Evolutionary conservation across 2,329 filamentous ascomycete species (phyloP).

Genomic region (Xylariaceae sp.): DNA sequence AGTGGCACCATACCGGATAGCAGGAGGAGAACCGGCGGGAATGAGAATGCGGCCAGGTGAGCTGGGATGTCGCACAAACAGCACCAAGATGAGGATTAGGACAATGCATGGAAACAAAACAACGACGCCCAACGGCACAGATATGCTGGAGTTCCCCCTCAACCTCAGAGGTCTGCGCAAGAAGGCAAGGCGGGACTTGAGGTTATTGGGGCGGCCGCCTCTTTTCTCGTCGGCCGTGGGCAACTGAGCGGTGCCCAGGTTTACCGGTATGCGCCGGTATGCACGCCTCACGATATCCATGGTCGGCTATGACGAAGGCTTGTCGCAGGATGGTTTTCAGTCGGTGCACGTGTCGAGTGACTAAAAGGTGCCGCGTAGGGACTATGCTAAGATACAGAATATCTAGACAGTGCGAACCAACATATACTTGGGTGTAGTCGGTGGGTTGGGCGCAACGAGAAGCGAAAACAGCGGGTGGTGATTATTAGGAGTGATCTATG

Average conservation of each 20-base stretch:
- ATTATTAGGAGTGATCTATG: slow-evolving; percentile 5
- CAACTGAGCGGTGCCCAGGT: slow-evolving; percentile 39
- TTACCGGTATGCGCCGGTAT: slow-evolving; percentile 47
- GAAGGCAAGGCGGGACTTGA: slow-evolving; percentile 65
- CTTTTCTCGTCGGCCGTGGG: slow-evolving; percentile 53
- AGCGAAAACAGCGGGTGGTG: slow-evolving; percentile 7
- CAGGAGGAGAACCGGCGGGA: slow-evolving; percentile 82
- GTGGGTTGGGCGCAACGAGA: background rate
- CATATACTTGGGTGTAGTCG: slow-evolving; percentile 2
- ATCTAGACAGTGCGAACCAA: slow-evolving; percentile 3
- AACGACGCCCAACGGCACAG: slow-evolving; percentile 87
- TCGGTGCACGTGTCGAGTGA: slow-evolving; percentile 3
- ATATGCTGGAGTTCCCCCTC: slow-evolving; percentile 87
- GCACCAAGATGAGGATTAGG: slow-evolving; percentile 82
- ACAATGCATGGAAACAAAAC: slow-evolving; percentile 90
- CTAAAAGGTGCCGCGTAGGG: background rate
- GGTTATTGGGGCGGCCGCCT: slow-evolving; percentile 34
- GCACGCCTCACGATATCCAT: slow-evolving; percentile 61
- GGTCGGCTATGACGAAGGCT: slow-evolving; percentile 19
- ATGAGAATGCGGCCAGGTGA: slow-evolving; percentile 80
- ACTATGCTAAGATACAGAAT: slow-evolving; percentile 14
- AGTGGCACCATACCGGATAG: slow-evolving; percentile 71
- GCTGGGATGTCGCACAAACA: slow-evolving; percentile 85
- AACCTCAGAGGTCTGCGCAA: slow-evolving; percentile 83
- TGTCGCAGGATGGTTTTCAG: background rate